Conservation (phyloP, 1,284 basidiomycete genomes). For the Ustilago tritici region DNA sequence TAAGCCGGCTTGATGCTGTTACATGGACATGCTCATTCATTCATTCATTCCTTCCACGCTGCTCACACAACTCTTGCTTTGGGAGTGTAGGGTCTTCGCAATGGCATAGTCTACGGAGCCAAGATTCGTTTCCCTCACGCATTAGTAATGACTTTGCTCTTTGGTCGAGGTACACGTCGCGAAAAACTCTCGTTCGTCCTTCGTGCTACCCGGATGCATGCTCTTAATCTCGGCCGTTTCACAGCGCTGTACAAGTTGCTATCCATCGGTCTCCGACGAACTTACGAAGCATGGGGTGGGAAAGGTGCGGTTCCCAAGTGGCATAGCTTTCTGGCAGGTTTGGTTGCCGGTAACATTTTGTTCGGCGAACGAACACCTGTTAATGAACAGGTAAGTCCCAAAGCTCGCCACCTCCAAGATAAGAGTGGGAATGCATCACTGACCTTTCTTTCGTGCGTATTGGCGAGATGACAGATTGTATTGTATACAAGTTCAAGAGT, state of each 20-base stretch:
- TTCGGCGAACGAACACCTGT: conserved; percentile 96
- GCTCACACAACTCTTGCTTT: too few relatives aligned
- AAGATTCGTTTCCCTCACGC: conserved; percentile 98
- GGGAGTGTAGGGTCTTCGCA: conserved; percentile 76
- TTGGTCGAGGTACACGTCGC: conserved; percentile 71
- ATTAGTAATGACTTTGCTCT: conserved; percentile 95
- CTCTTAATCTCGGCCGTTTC: conserved; percentile 90
- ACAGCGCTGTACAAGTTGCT: conserved; percentile 92
- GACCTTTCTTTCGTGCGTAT: not conserved
- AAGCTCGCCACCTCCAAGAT: not conserved
- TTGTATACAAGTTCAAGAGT: conserved; percentile 76
- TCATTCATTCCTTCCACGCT: not conserved
- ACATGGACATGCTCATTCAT: too few relatives aligned
- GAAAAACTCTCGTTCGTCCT: conserved; percentile 79
- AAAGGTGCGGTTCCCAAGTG: conserved; percentile 81
- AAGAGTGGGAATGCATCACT: not conserved
- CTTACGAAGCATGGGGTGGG: conserved; percentile 75
- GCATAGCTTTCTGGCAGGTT: conserved; percentile 86
- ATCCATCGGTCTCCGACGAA: conserved; percentile 81
- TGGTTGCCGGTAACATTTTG: conserved; percentile 90
- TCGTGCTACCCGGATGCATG: conserved; percentile 88
- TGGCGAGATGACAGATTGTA: conserved; percentile 76
- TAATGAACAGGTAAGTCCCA: conserved; percentile 80
- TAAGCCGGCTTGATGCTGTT: too few relatives aligned
- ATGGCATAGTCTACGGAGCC: conserved; percentile 93